Evolutionary conservation across 768 basidiomycete species (phyloP).

Genomic region (Lactifluus piperatus): DNA sequence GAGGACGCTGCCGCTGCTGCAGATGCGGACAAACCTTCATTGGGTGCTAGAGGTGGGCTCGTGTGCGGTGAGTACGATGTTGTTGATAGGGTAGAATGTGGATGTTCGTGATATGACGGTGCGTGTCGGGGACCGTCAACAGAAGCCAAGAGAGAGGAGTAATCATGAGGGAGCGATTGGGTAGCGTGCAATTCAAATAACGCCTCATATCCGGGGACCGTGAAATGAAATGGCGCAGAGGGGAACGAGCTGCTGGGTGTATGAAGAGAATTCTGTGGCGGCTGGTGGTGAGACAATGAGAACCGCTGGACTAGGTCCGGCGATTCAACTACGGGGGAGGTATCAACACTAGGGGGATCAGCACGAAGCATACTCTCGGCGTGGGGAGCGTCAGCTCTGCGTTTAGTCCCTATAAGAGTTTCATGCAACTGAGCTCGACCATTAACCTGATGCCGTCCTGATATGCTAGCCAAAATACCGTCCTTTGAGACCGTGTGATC

Average conservation of each 20-base stretch:
- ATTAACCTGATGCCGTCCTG: constrained; percentile 74
- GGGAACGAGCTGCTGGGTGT: constrained; percentile 49
- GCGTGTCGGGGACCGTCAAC: constrained; percentile 20
- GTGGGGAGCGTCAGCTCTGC: constrained; percentile 75
- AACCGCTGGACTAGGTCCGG: constrained; percentile 14
- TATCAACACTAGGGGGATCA: constrained; percentile 46
- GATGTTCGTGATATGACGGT: constrained; percentile 22
- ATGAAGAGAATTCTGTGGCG: constrained; percentile 22
- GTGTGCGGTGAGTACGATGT: constrained; percentile 32
- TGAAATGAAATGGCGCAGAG: constrained; percentile 62
- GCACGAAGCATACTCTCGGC: constrained; percentile 71
- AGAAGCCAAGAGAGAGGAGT: constrained; percentile 24
- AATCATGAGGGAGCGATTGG: constrained; percentile 26
- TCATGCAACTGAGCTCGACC: constrained; percentile 63
- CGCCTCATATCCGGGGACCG: constrained; percentile 49
- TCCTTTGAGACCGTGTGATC: constrained; percentile 82
- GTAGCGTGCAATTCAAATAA: constrained; percentile 41
- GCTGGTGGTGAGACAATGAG: constrained; percentile 24
- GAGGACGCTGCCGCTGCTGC: constrained; percentile 55
- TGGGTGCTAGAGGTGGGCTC: constrained; percentile 25
- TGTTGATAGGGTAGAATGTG: constrained; percentile 22
- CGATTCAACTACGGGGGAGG: constrained; percentile 17
- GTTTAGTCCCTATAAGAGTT: constrained; percentile 60
- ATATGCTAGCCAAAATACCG: constrained; percentile 46
- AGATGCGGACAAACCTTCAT: constrained; percentile 54